Evolutionary conservation across 1,284 basidiomycete genomes (phyloP).

Genomic region (Malassezia sympodialis): DNA sequence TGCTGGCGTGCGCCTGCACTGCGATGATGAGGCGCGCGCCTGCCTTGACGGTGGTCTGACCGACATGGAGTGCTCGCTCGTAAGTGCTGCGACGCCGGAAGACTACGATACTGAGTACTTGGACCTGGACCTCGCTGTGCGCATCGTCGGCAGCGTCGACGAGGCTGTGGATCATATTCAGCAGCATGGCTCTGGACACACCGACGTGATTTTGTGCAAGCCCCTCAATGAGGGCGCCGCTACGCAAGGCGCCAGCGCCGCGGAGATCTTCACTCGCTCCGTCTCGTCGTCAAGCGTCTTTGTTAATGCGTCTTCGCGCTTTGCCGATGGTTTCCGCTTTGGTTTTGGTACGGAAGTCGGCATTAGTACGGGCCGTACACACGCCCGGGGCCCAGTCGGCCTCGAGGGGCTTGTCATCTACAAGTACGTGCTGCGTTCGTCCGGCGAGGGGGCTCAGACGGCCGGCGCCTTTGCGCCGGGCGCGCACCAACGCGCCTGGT

Average conservation of each 20-base stretch:
- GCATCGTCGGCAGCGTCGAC: slow-evolving; percentile 60
- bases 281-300: slow-evolving; percentile 88
- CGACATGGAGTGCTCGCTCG: slow-evolving; percentile 45
- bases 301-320: slow-evolving; percentile 86
- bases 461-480: slow-evolving; percentile 17
- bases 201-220: slow-evolving; percentile 86
- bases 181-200: slow-evolving; percentile 84
- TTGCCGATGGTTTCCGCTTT: slow-evolving; percentile 92
- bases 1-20: slow-evolving; percentile 65
- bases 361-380: slow-evolving; percentile 89
- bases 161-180: slow-evolving; percentile 83
- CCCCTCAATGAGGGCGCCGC: slow-evolving; percentile 51
- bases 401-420: slow-evolving; percentile 61
- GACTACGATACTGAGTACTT: slow-evolving; percentile 79
- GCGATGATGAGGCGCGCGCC: slow-evolving; percentile 54
- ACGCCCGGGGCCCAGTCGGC: slow-evolving; percentile 91
- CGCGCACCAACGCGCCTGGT: slow-evolving; percentile 9
- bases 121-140: slow-evolving; percentile 56
- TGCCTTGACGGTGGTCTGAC: neutral
- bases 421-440: slow-evolving; percentile 34
- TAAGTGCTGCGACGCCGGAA: slow-evolving; percentile 46
- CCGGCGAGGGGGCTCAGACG: slow-evolving; percentile 18
- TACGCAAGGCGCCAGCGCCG: slow-evolving; percentile 40
- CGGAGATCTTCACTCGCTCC: slow-evolving; percentile 68
- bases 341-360: slow-evolving; percentile 97